A percentile compares a stretch with the other conserved stretches of the same genome.
Evolutionary conservation across 345 rosid genomes (phyloP).

Genomic region (Turritis glabra): DNA sequence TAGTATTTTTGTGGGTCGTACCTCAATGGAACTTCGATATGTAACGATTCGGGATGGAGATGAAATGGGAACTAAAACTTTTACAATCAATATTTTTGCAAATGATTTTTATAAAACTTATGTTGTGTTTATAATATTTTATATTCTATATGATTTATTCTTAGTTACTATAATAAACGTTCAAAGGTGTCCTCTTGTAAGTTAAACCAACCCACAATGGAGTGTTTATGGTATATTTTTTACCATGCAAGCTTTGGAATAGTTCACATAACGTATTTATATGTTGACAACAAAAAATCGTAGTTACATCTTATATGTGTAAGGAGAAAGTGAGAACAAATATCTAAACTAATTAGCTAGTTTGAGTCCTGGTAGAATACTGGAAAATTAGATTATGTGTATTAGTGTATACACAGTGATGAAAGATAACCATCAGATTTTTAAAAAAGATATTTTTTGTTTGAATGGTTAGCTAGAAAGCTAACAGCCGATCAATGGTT

Average conservation of each 20-base stretch:
- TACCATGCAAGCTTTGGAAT: not conserved
- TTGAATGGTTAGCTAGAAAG: slow-evolving; percentile 28
- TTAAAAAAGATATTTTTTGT: not conserved
- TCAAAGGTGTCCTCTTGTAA: not conserved
- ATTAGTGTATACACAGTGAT: not conserved
- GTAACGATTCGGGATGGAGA: not conserved
- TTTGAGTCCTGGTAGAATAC: not conserved
- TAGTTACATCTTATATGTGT: not conserved
- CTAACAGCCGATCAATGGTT: slow-evolving; percentile 21
- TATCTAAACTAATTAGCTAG: not conserved
- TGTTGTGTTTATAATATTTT: not conserved
- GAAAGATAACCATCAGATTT: not conserved
- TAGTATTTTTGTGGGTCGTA: not conserved
- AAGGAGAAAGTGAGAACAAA: not conserved
- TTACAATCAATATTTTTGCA: not conserved
- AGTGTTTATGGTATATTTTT: not conserved
- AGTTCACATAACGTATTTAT: not conserved
- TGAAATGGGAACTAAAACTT: not conserved
- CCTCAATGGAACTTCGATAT: not conserved
- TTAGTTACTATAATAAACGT: not conserved
- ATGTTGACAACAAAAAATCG: not conserved
- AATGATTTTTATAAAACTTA: not conserved
- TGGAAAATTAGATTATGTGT: not conserved
- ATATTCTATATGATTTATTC: not conserved
- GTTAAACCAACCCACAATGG: not conserved